Evolutionary conservation across 768 basidiomycete genomes (phyloP).

Genomic region (Melanogaster broomeanus): DNA sequence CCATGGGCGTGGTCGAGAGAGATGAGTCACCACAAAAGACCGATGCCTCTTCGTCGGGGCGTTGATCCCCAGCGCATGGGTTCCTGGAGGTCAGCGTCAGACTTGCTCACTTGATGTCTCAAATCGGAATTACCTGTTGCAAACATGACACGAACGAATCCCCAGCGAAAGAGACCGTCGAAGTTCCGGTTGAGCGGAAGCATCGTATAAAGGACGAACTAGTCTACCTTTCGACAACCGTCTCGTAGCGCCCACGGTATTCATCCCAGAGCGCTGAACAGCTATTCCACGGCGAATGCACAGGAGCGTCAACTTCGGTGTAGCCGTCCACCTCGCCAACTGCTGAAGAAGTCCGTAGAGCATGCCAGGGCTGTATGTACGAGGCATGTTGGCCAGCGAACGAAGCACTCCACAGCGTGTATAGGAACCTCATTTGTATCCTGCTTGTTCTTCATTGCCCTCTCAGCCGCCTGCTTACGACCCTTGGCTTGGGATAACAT

Average conservation of each 20-base stretch:
- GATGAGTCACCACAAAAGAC: conserved; percentile 67
- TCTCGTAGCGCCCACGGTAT: conserved; percentile 58
- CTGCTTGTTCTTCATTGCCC: conserved; percentile 40
- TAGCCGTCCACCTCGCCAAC: conserved; percentile 35
- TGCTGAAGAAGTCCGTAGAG: conserved; percentile 48
- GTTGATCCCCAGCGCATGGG: conserved; percentile 75
- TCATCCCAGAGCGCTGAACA: conserved; percentile 73
- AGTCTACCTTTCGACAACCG: conserved; percentile 54
- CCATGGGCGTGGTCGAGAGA: conserved; percentile 60
- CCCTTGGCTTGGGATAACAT: conserved; percentile 52
- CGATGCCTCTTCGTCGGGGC: conserved; percentile 67
- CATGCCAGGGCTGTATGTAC: conserved; percentile 47
- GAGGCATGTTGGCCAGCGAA: conserved; percentile 48
- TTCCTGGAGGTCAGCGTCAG: conserved; percentile 39
- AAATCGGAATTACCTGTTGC: conserved; percentile 50
- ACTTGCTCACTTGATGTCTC: background rate
- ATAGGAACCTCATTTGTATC: conserved; percentile 25
- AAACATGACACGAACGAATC: conserved; percentile 65
- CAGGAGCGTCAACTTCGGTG: conserved; percentile 44
- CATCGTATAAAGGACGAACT: background rate
- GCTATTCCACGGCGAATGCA: conserved; percentile 63
- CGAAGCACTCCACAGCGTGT: conserved; percentile 45
- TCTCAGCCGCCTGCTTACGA: conserved; percentile 46
- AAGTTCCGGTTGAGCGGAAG: background rate
- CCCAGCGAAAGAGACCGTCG: conserved; percentile 51